phyloP scores from a whole-genome alignment of 2,329 filamentous ascomycete species.

The Penicillium nordicum region DNA sequence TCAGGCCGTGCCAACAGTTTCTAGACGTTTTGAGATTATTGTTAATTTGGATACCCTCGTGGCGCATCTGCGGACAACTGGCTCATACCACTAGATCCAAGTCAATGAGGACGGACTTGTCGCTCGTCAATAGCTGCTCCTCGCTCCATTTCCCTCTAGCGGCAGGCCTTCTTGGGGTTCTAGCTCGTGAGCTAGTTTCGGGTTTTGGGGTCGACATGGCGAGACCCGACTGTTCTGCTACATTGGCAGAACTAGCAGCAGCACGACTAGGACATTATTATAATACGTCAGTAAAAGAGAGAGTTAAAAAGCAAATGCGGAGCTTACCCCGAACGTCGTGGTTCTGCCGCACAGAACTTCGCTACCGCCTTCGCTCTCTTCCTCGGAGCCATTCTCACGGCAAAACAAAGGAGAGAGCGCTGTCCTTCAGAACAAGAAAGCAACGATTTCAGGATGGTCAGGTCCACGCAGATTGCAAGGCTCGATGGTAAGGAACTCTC shows the following conservation, averaged over 20 bases:
- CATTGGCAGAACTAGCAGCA: slow-evolving; percentile 23
- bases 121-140: slow-evolving; percentile 38
- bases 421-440: slow-evolving; percentile 3
- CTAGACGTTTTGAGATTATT: slow-evolving; percentile 18
- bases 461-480: slow-evolving; percentile 89
- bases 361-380: slow-evolving; percentile 32
- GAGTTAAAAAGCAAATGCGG: not conserved
- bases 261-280: slow-evolving; percentile 24
- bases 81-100: slow-evolving; percentile 39
- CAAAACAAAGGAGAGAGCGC: slow-evolving; percentile 21
- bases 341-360: slow-evolving; percentile 26
- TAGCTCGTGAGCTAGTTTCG: slow-evolving; percentile 24
- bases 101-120: slow-evolving; percentile 36
- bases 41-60: not conserved
- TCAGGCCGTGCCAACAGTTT: slow-evolving; percentile 40
- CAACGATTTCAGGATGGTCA: slow-evolving; percentile 61
- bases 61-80: not conserved
- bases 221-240: slow-evolving; percentile 20
- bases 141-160: slow-evolving; percentile 40
- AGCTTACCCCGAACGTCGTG: slow-evolving; percentile 20
- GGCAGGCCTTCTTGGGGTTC: slow-evolving; percentile 30
- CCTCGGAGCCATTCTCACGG: slow-evolving; percentile 32
- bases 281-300: not conserved
- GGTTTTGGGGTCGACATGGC: slow-evolving; percentile 28
- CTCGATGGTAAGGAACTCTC: slow-evolving; percentile 67